phyloP scores from a whole-genome alignment of 2,329 filamentous ascomycete genomes.

The Fusarium buxicola region DNA sequence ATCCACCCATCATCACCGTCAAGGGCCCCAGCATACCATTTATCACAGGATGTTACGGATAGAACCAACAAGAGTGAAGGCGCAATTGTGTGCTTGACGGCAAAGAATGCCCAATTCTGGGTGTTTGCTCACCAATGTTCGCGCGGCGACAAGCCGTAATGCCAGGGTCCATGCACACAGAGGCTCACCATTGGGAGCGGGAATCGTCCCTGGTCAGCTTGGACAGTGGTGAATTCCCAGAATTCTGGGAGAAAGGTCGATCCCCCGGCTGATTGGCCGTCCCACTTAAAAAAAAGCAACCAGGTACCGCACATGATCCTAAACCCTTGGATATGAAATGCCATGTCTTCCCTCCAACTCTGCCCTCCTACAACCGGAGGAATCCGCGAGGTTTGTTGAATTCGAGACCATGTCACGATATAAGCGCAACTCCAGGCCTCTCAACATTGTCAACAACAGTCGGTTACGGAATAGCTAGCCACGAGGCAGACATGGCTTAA shows the following conservation, averaged over 20 bases:
- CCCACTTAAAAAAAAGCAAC: constrained; percentile 26
- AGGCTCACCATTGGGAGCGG: constrained; percentile 22
- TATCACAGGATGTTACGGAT: neutral
- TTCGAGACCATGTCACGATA: constrained; percentile 2
- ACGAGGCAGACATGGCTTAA: constrained; percentile 15
- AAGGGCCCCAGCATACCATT: constrained; percentile 4
- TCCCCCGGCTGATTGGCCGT: constrained; percentile 38
- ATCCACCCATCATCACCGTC: constrained; percentile 1
- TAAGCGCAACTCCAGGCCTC: constrained; percentile 1
- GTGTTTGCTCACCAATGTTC: constrained; percentile 17
- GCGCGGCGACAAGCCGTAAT: constrained; percentile 16
- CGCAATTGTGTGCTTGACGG: constrained; percentile 8
- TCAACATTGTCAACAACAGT: constrained; percentile 8
- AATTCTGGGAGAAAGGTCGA: constrained; percentile 34
- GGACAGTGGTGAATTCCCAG: constrained; percentile 26
- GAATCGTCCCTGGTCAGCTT: constrained; percentile 20
- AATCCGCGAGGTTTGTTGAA: neutral
- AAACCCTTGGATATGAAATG: constrained; percentile 23
- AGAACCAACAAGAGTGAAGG: constrained; percentile 5
- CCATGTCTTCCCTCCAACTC: constrained; percentile 25
- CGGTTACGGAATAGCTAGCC: constrained; percentile 10
- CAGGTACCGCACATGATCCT: constrained; percentile 29
- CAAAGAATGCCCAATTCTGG: neutral
- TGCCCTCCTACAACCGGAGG: neutral
- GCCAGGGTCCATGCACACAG: constrained; percentile 5